phyloP scores from a whole-genome alignment of 2,329 filamentous ascomycete species.

The Diplodia mutila region DNA sequence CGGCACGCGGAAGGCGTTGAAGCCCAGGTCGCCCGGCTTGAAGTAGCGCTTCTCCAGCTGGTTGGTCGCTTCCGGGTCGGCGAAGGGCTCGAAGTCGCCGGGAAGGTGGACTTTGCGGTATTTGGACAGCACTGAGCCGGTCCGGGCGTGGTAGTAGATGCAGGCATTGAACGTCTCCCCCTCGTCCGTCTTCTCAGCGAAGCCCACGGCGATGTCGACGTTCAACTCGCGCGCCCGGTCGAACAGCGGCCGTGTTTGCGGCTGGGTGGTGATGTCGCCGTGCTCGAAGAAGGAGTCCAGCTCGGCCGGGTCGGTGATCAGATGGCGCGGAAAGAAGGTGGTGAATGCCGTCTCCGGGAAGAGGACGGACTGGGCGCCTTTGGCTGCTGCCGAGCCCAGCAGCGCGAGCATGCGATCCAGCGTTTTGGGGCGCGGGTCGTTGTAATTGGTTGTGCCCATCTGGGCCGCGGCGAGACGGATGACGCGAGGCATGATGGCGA shows the following conservation, averaged over 20 bases:
- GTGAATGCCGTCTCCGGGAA: conserved; percentile 60
- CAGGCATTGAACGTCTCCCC: conserved; percentile 38
- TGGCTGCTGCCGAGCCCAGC: conserved; percentile 49
- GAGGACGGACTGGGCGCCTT: conserved; percentile 53
- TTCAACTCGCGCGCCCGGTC: conserved; percentile 50
- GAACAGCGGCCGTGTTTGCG: conserved; percentile 53
- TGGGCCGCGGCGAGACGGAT: conserved; percentile 57
- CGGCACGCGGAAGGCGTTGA: conserved; percentile 52
- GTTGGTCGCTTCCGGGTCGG: conserved; percentile 52
- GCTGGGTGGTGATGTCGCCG: conserved; percentile 44
- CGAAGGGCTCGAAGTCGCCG: conserved; percentile 36
- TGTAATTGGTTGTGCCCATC: conserved; percentile 52
- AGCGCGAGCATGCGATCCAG: conserved; percentile 53
- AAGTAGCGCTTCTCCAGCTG: conserved; percentile 62
- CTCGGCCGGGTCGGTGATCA: conserved; percentile 50
- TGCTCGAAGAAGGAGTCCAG: conserved; percentile 56
- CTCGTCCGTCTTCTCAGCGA: conserved; percentile 52
- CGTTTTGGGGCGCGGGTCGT: conserved; percentile 44
- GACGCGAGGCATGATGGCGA: conserved; percentile 41
- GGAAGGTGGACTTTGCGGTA: conserved; percentile 33
- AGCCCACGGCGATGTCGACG: conserved; percentile 58
- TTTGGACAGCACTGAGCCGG: conserved; percentile 31
- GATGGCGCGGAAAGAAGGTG: conserved; percentile 58
- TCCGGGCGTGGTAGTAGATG: conserved; percentile 32
- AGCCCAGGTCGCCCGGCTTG: conserved; percentile 55